Evolutionary conservation across 139 green algal genomes (phyloP), one percentile per base, ranked within the genome.

Genomic region (Tetraselmis striata): DNA sequence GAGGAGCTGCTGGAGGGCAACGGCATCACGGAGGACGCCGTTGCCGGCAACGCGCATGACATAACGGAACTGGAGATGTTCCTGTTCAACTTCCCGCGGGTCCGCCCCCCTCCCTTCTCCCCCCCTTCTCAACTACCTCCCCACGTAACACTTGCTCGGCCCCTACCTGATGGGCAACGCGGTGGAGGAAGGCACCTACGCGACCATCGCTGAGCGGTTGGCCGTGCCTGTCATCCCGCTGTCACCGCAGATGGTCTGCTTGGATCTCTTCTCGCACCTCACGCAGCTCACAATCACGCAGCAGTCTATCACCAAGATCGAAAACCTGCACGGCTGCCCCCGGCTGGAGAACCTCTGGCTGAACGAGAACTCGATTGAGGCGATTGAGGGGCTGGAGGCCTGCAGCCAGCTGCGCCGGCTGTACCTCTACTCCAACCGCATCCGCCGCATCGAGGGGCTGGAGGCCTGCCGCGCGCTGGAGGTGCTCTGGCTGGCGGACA

Each of bases 401-500:
- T 81, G 79, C 29, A 80, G 23, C 18, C 78, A 78, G 27, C 77
- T 85, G 31, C 81, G 78, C 58, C 83, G 90, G 77, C 88, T 96
- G 77, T 94, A 90, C 84, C 82, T 96, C 26, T 93, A 92, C 83
- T 87, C 58, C 78, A 96, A 96, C 79, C 85, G 82, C 27, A 93
- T 95, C 31, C 78, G 76, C 1, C 30, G 78, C 1, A 91, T 95
- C 28, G 30, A 88, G 32, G 85, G 85, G 23, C 67, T 96, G 1
- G 59, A 85, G 22, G 27, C 58, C 2, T 1, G 18, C 22, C 2
- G 0, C 29, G 0, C 24, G 28, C 58, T 85, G 59, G 85, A 95
- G 91, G 83, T 91, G 27, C 84, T 96, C 25, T 95, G 86, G 88
- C 88, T 96, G 18, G 83, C 86, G 5, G 89, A 95, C 86, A 96